Percentiles rank a stretch among this genome's conserved stretches.
Conservation (phyloP, 148 eudicot genomes). For the Persicaria tinctoria region DNA sequence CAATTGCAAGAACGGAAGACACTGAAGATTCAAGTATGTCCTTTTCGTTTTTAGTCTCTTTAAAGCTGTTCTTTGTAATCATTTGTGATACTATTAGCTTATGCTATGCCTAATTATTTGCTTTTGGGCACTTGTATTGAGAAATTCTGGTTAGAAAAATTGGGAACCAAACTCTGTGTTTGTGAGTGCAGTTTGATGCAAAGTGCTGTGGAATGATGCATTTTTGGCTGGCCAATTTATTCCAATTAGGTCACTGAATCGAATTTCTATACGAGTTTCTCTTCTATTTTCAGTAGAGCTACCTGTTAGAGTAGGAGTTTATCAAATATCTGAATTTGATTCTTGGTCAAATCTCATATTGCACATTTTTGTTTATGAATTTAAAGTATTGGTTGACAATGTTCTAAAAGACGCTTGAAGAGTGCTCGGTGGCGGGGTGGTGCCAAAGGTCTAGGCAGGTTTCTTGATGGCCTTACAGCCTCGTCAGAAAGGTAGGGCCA, state of each 20-base stretch:
- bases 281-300: neutral
- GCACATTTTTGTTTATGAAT: too few relatives aligned
- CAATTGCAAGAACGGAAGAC: conserved; percentile 58
- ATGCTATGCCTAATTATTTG: neutral
- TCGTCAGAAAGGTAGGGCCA: too few relatives aligned
- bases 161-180: neutral
- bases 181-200: neutral
- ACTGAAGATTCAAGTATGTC: conserved; percentile 71
- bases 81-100: neutral
- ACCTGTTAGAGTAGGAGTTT: neutral
- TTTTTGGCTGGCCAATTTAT: neutral
- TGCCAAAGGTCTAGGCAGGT: too few relatives aligned
- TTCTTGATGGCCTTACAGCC: too few relatives aligned
- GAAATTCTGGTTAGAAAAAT: neutral
- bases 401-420: too few relatives aligned
- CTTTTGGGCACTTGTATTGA: neutral
- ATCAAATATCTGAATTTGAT: neutral
- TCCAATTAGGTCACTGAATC: too few relatives aligned
- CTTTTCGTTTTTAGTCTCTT: neutral
- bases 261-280: neutral
- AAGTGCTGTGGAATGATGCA: neutral
- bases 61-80: neutral
- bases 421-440: too few relatives aligned
- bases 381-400: too few relatives aligned
- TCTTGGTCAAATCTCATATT: neutral